phyloP scores from a whole-genome alignment of 805 yeast species.

The Hanseniaspora taiwanica region DNA sequence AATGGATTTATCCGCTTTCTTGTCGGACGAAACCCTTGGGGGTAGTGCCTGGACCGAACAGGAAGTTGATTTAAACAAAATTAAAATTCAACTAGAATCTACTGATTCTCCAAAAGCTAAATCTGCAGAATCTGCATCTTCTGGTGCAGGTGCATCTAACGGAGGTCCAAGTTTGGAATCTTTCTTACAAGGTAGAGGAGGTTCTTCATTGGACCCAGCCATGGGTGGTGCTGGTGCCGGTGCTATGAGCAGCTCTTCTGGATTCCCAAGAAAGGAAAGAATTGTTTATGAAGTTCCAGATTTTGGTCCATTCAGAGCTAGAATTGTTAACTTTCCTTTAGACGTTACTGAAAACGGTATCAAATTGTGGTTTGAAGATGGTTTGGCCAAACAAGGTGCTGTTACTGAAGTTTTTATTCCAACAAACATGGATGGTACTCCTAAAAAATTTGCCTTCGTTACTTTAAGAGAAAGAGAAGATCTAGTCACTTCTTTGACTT shows the following conservation, averaged over 20 bases:
- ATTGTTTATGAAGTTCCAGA: conserved; percentile 80
- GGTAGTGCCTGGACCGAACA: conserved; percentile 79
- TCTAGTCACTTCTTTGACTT: conserved; percentile 57
- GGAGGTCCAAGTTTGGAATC: conserved; percentile 15
- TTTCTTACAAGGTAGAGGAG: conserved; percentile 20
- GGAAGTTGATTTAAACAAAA: conserved; percentile 58
- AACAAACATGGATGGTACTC: conserved; percentile 43
- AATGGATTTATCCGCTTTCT: conserved; percentile 81
- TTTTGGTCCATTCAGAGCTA: conserved; percentile 84
- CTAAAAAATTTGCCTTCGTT: conserved; percentile 82
- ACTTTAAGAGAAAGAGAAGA: conserved; percentile 69
- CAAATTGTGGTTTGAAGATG: conserved; percentile 45
- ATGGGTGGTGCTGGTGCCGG: conserved; percentile 24
- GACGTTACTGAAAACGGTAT: conserved; percentile 57
- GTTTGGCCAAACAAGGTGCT: conserved; percentile 36
- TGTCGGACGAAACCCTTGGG: conserved; percentile 61
- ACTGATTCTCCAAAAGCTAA: too few species aligned
- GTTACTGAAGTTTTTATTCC: conserved; percentile 62
- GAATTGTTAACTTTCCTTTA: conserved; percentile 76
- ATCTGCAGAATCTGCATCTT: conserved; percentile 16
- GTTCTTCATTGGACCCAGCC: conserved; percentile 27
- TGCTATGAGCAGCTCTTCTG: too few species aligned
- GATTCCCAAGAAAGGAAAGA: conserved; percentile 38
- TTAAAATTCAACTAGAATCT: conserved; percentile 43
- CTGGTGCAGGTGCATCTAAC: conserved; percentile 11